phyloP scores from a whole-genome alignment of 2,329 filamentous ascomycete genomes.

The Exophiala xenobiotica region DNA sequence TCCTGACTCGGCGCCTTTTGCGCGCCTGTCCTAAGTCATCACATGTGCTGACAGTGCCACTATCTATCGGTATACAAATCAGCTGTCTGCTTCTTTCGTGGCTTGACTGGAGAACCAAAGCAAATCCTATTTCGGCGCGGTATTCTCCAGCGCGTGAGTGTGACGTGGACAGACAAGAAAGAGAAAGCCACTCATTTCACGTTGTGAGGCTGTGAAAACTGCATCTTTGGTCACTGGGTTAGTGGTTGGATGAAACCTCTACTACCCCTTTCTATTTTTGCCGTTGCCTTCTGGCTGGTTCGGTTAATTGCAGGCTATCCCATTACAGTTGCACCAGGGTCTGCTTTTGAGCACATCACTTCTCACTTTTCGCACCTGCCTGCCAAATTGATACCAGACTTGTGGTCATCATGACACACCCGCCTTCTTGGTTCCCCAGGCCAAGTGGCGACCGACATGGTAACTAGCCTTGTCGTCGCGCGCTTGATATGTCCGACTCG shows the following conservation, averaged over 20 bases:
- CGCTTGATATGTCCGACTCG: background rate
- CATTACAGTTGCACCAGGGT: slow-evolving; percentile 1
- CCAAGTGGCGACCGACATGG: background rate
- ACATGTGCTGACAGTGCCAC: background rate
- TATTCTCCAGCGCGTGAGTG: slow-evolving; percentile 1
- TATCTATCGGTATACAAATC: background rate
- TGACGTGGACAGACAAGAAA: background rate
- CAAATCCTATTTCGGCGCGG: slow-evolving; percentile 3
- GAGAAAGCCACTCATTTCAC: background rate
- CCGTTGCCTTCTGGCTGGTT: slow-evolving; percentile 11
- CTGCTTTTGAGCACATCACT: background rate
- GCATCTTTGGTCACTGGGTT: background rate
- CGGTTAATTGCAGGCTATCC: slow-evolving; percentile 13
- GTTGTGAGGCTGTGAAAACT: slow-evolving; percentile 21
- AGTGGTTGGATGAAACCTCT: slow-evolving; percentile 8
- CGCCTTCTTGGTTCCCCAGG: slow-evolving; percentile 4
- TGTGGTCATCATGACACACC: slow-evolving; percentile 1
- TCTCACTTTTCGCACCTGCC: background rate
- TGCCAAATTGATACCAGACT: slow-evolving; percentile 3
- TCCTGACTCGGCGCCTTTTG: slow-evolving; percentile 1
- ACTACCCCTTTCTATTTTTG: slow-evolving; percentile 22
- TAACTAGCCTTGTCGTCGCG: background rate
- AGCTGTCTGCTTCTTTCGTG: background rate
- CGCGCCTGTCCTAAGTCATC: background rate
- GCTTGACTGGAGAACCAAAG: background rate